Evolutionary conservation across 2,329 filamentous ascomycete genomes (phyloP).

Genomic region (Beauveria caledonica): DNA sequence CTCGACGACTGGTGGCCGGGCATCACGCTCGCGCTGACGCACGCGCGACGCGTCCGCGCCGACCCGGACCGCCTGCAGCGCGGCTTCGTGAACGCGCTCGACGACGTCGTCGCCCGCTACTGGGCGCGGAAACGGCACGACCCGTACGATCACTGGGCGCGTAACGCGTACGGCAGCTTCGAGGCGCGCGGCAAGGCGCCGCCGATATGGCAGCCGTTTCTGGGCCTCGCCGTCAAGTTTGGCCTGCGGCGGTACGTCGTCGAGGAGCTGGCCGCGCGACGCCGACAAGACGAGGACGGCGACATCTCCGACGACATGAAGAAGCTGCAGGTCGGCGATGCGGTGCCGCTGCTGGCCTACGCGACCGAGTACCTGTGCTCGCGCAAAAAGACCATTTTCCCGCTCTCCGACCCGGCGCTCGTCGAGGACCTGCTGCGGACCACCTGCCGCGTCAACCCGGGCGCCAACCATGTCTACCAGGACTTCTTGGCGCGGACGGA

Average conservation of each 20-base stretch:
- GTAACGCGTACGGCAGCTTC: slow-evolving; percentile 23
- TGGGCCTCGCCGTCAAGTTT: slow-evolving; percentile 26
- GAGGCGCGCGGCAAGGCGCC: slow-evolving; percentile 23
- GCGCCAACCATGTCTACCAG: slow-evolving; percentile 15
- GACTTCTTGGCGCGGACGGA: slow-evolving; percentile 18
- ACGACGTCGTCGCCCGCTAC: slow-evolving; percentile 23
- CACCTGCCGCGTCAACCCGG: slow-evolving; percentile 14
- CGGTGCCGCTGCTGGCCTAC: slow-evolving; percentile 24
- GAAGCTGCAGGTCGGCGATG: slow-evolving; percentile 5
- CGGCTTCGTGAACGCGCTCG: slow-evolving; percentile 21
- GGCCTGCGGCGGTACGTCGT: slow-evolving; percentile 22
- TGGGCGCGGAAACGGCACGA: slow-evolving; percentile 21
- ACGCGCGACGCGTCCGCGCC: slow-evolving; percentile 22
- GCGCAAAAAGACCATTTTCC: slow-evolving; percentile 26
- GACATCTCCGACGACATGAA: background rate
- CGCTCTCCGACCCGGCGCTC: slow-evolving; percentile 22
- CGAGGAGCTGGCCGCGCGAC: slow-evolving; percentile 15
- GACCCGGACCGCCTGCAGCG: slow-evolving; percentile 15
- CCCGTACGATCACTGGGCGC: slow-evolving; percentile 26
- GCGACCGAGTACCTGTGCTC: slow-evolving; percentile 28
- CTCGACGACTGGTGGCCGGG: slow-evolving; percentile 32
- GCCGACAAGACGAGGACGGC: background rate
- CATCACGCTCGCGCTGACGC: slow-evolving; percentile 29
- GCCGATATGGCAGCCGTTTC: slow-evolving; percentile 22
- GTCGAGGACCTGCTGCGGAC: slow-evolving; percentile 19